Conservation (phyloP, 2,329 filamentous ascomycete species). For the Camptophora hylomeconis region DNA sequence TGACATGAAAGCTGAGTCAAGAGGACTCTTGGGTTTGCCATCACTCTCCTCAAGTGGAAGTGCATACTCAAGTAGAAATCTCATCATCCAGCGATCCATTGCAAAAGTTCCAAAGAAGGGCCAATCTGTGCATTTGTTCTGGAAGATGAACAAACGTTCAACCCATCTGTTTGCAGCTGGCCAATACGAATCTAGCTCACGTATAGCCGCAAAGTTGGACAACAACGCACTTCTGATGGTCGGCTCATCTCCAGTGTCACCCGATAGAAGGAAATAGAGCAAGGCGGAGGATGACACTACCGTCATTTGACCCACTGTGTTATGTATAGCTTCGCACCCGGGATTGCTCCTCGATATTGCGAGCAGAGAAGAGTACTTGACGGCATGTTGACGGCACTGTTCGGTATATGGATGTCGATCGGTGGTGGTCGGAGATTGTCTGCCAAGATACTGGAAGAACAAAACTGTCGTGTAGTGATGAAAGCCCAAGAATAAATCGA, state of each 20-base stretch:
- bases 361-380: too few relatives aligned
- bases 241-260: slow-evolving; percentile 6
- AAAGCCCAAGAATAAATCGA: slow-evolving; percentile 26
- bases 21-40: too few relatives aligned
- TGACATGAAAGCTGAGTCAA: too few relatives aligned
- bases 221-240: slow-evolving; percentile 1
- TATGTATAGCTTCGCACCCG: slow-evolving; percentile 22
- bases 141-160: slow-evolving; percentile 4
- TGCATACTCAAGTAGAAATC: slow-evolving; percentile 3
- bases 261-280: slow-evolving; percentile 23
- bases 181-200: slow-evolving; percentile 4
- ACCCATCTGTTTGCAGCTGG: slow-evolving; percentile 2
- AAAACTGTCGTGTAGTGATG: slow-evolving; percentile 28
- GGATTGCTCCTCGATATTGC: too few relatives aligned
- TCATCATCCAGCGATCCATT: slow-evolving; percentile 5
- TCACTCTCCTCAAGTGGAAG: too few relatives aligned
- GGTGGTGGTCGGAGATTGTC: too few relatives aligned
- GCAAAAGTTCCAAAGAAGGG: slow-evolving; percentile 1
- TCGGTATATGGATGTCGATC: too few relatives aligned
- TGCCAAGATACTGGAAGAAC: slow-evolving; percentile 26
- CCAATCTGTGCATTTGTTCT: slow-evolving; percentile 3
- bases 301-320: slow-evolving; percentile 24
- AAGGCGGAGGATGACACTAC: slow-evolving; percentile 25
- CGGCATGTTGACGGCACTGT: too few relatives aligned
- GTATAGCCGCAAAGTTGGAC: slow-evolving; percentile 3